phyloP scores from a whole-genome alignment of 331 rosid species.

The Phaseolus coccineus region DNA sequence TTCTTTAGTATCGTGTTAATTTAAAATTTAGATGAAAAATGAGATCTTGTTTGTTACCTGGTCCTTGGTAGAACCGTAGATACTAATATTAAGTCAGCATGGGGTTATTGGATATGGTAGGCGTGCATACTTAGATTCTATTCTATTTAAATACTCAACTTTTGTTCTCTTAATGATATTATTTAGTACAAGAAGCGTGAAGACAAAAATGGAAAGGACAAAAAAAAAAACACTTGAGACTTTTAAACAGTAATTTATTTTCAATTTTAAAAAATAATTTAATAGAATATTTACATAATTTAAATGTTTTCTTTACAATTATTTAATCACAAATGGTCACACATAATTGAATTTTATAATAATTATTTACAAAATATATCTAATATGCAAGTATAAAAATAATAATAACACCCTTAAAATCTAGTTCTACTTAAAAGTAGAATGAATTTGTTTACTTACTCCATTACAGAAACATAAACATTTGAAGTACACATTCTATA shows the following conservation, averaged over 20 bases:
- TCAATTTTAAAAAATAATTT: neutral
- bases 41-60: neutral
- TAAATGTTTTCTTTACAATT: neutral
- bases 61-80: neutral
- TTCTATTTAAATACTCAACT: neutral
- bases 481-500: too few species aligned
- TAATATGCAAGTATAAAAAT: too few species aligned
- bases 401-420: too few species aligned
- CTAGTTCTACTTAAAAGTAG: too few species aligned
- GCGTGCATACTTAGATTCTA: slow-evolving; percentile 27
- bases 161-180: slow-evolving; percentile 2
- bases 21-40: neutral
- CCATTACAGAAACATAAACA: too few species aligned
- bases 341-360: neutral
- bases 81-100: neutral
- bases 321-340: neutral
- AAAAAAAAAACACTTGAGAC: neutral
- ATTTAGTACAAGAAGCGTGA: neutral
- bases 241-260: neutral
- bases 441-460: too few species aligned
- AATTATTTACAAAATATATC: neutral
- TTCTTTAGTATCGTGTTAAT: neutral
- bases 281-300: neutral
- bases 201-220: neutral
- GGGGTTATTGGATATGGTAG: neutral